Percentiles rank a stretch among this genome's conserved stretches.
These are phyloP conservation scores for Tetrapisispora namnaoensis DNA, from an alignment of 805 yeast species.

Conservation along the genomic window DNA sequence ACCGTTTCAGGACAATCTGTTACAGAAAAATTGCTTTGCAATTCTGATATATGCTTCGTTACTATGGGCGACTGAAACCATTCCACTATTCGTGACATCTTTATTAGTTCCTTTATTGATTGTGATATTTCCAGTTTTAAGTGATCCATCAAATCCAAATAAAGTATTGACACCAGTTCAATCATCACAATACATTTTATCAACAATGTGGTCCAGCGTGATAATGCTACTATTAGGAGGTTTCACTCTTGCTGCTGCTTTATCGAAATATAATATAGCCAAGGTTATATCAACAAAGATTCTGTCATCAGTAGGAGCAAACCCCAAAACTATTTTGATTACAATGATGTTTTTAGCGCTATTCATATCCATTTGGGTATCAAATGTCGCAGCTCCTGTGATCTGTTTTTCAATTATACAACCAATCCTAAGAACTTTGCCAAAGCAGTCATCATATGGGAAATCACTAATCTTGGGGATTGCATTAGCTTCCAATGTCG, in stretches of 20 bases:
- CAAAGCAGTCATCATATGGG: slow-evolving; percentile 66
- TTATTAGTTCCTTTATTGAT: slow-evolving; percentile 71
- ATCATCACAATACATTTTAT: slow-evolving; percentile 60
- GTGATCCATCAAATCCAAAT: slow-evolving; percentile 39
- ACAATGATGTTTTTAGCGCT: slow-evolving; percentile 81
- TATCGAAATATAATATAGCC: slow-evolving; percentile 85
- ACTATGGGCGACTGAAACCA: slow-evolving; percentile 82
- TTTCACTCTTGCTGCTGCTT: slow-evolving; percentile 87
- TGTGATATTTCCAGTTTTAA: slow-evolving; percentile 61
- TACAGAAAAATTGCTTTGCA: slow-evolving; percentile 74
- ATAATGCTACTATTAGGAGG: slow-evolving; percentile 88
- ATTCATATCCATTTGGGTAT: slow-evolving; percentile 88
- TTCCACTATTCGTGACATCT: slow-evolving; percentile 61
- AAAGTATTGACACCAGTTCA: slow-evolving; percentile 50
- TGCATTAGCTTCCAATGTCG: slow-evolving; percentile 86
- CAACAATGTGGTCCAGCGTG: slow-evolving; percentile 92
- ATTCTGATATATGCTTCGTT: slow-evolving; percentile 70
- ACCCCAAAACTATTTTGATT: slow-evolving; percentile 66
- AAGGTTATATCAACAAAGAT: slow-evolving; percentile 75
- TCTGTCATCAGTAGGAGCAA: slow-evolving; percentile 74
- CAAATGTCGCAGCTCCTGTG: slow-evolving; percentile 96
- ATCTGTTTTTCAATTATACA: slow-evolving; percentile 84
- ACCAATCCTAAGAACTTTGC: slow-evolving; percentile 76
- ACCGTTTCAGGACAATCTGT: slow-evolving; percentile 47
- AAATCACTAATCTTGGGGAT: slow-evolving; percentile 83